Evolutionary conservation across 768 basidiomycete genomes (phyloP).

Genomic region (Hydnum rufescens): DNA sequence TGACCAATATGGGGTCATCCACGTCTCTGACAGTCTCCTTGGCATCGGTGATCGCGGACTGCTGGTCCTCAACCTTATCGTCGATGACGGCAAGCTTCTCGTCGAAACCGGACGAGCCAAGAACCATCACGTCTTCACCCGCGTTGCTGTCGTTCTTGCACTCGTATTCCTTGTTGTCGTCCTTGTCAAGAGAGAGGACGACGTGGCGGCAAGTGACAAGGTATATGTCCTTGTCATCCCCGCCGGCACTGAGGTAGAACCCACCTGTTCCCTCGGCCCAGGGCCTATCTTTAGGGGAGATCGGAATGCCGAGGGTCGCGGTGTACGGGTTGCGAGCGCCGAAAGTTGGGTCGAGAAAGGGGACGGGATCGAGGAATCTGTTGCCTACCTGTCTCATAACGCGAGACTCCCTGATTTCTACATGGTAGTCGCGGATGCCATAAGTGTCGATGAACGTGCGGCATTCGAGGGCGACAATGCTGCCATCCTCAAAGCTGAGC

Average conservation of each 20-base stretch:
- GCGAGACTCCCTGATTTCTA: slow-evolving; percentile 9
- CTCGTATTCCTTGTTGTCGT: slow-evolving; percentile 6
- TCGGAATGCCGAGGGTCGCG: slow-evolving; percentile 7
- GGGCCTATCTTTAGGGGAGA: slow-evolving; percentile 7
- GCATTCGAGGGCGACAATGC: slow-evolving; percentile 4
- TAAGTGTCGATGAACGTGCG: slow-evolving; percentile 1
- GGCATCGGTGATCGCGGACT: slow-evolving; percentile 4
- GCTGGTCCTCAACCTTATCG: slow-evolving; percentile 3
- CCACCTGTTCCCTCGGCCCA: slow-evolving; percentile 9
- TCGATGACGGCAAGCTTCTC: slow-evolving; percentile 9
- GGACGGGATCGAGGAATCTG: slow-evolving; percentile 2
- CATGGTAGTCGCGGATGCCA: slow-evolving; percentile 6
- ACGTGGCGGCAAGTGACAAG: slow-evolving; percentile 9
- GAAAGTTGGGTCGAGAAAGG: slow-evolving; percentile 3
- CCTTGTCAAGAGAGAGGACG: slow-evolving; percentile 7
- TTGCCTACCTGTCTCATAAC: slow-evolving; percentile 5
- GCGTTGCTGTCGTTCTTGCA: slow-evolving; percentile 5
- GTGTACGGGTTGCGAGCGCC: slow-evolving; percentile 7
- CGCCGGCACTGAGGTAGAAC: slow-evolving; percentile 7
- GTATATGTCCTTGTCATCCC: slow-evolving; percentile 9
- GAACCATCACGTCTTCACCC: slow-evolving; percentile 5
- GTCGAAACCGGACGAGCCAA: slow-evolving; percentile 6
- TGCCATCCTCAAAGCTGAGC: slow-evolving; percentile 7
- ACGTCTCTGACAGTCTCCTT: slow-evolving; percentile 2
- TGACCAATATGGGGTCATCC: background rate